phyloP scores from a whole-genome alignment of 2,329 filamentous ascomycete species.

The Talaromyces piceae region DNA sequence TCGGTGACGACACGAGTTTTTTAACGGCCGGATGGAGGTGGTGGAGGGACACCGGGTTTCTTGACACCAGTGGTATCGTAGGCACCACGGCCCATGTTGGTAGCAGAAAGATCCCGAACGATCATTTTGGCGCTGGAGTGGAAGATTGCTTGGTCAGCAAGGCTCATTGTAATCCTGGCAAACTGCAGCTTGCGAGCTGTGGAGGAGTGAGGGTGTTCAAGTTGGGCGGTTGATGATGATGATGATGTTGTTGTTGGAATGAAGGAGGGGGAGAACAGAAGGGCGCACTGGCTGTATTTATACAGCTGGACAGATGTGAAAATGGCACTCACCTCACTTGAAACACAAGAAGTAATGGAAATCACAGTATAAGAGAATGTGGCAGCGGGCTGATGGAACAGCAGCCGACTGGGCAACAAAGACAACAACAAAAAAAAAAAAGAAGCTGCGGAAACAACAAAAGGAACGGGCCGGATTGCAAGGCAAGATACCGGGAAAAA shows the following conservation, averaged over 20 bases:
- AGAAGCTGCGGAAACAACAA: constrained; percentile 3
- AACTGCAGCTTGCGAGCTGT: too few species aligned
- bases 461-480: neutral
- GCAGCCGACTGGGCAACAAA: neutral
- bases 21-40: constrained; percentile 30
- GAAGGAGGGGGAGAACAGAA: neutral
- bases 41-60: constrained; percentile 40
- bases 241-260: neutral
- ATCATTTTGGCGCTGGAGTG: constrained; percentile 34
- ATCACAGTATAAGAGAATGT: too few species aligned
- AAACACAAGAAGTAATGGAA: constrained; percentile 1
- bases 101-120: constrained; percentile 32
- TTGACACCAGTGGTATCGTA: constrained; percentile 47
- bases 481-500: constrained; percentile 22
- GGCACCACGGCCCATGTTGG: constrained; percentile 45
- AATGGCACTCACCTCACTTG: constrained; percentile 6
- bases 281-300: constrained; percentile 4
- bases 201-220: neutral
- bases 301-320: neutral
- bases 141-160: neutral
- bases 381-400: neutral
- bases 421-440: neutral
- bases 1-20: neutral
- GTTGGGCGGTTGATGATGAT: neutral
- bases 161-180: neutral